Base-by-base conservation (phyloP, 1,284 basidiomycete genomes). In the Fereydounia khargensis region DNA sequence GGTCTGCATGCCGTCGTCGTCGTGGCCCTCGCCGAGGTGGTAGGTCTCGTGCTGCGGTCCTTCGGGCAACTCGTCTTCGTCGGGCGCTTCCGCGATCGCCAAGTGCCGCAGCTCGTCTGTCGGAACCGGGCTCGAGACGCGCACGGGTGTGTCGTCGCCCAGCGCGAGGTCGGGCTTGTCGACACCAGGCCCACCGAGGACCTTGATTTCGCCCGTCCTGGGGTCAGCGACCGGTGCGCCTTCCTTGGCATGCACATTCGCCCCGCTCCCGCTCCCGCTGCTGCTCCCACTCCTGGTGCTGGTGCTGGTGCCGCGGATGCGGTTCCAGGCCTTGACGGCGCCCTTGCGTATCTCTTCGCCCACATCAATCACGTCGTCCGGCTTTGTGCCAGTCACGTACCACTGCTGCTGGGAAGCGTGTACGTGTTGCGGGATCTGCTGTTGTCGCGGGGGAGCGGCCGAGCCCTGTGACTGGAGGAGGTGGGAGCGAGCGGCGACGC, bases 401-500 rank as follows among this genome's bases (percentile, higher is more conserved):
- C 54, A 60, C 14, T 23, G 16, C 20, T 57, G 60, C 17, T n/a
- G n/a, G 16, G 61, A 61, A 36, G 47, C 41, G 39, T 63, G 55
- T 4, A 55, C 45, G 25, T 63, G 51, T n/a, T 57, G 52, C 3
- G 53, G 48, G 16, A 35, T 38, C 17, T 35, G 40, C 2, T 44
- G 28, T 6, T 35, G 55, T 30, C 55, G 21, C 4, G 48, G 55
- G 3, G 54, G 58, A 3, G 50, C 49, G 13, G 55, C 52, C 1
- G 59, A 47, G 27, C 69, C 69, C 33, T 71, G 69, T 3, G 67
- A 69, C 7, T 54, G 58, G n/a, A 71, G 43, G 8, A 71, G 45
- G 13, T 71, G 69, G n/a, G 56, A 53, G 13, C 69, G 60, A 20
- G 69, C 67, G 9, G 67, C 69, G 5, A 71, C 65, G 19, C 69